Evolutionary conservation across 495 filamentous ascomycete genomes (phyloP).

Genomic region (Xylaria castorea): DNA sequence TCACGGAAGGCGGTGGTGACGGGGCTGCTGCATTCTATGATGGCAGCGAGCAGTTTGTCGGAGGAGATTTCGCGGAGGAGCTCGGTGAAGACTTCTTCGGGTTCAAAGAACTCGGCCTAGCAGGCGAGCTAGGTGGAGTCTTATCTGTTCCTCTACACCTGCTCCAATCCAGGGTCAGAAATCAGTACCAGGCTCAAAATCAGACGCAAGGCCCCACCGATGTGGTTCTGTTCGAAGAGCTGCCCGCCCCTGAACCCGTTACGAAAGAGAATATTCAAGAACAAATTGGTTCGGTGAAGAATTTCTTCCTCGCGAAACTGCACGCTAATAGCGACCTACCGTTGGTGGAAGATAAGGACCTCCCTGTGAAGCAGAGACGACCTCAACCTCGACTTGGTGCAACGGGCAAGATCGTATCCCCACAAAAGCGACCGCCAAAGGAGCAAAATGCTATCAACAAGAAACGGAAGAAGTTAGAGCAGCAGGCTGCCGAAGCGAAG

Average conservation of each 20-base stretch:
- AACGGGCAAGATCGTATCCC: slow-evolving; percentile 91
- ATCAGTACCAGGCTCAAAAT: slow-evolving; percentile 76
- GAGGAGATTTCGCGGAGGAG: slow-evolving; percentile 96
- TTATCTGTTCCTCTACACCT: slow-evolving; percentile 94
- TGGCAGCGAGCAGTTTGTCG: slow-evolving; percentile 95
- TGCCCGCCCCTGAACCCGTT: slow-evolving; percentile 78
- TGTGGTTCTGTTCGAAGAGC: slow-evolving; percentile 70
- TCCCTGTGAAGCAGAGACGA: slow-evolving; percentile 87
- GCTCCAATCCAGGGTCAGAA: slow-evolving; percentile 87
- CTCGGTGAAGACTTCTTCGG: slow-evolving; percentile 99
- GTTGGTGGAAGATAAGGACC: slow-evolving; percentile 91
- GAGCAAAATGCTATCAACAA: slow-evolving; percentile 75
- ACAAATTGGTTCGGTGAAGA: slow-evolving; percentile 84
- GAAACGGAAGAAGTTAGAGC: slow-evolving; percentile 74
- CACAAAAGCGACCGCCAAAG: slow-evolving; percentile 83
- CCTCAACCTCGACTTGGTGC: slow-evolving; percentile 93
- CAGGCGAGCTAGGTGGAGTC: slow-evolving; percentile 84
- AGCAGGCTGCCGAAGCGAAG: slow-evolving; percentile 51
- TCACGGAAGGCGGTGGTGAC: slow-evolving; percentile 79
- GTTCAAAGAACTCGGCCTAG: slow-evolving; percentile 93
- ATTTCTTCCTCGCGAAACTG: slow-evolving; percentile 89
- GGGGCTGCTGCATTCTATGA: slow-evolving; percentile 92
- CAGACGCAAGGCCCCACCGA: slow-evolving; percentile 58
- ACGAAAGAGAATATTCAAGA: slow-evolving; percentile 75
- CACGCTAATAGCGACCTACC: slow-evolving; percentile 80